Conservation (phyloP, 2,329 filamentous ascomycete genomes). For the Dactylellina haptotyla region DNA sequence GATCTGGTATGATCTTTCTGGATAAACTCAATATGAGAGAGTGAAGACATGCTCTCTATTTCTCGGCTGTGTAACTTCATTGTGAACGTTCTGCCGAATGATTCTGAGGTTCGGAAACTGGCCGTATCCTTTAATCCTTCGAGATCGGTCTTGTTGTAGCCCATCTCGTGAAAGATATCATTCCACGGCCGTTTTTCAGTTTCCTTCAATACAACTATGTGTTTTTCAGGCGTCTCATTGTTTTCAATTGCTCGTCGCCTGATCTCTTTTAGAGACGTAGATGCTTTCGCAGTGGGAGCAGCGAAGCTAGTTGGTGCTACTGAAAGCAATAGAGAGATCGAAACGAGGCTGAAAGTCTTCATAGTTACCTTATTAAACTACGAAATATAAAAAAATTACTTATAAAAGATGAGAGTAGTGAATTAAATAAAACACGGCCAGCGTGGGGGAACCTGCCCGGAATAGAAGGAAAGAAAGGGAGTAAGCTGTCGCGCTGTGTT, state of each 20-base stretch:
- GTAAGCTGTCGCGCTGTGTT: not conserved
- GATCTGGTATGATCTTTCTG: slow-evolving; percentile 24
- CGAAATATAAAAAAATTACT: not conserved
- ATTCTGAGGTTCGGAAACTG: slow-evolving; percentile 8
- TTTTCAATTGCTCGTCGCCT: slow-evolving; percentile 11
- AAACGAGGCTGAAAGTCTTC: slow-evolving; percentile 8
- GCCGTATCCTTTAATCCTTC: slow-evolving; percentile 1
- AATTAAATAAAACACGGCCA: slow-evolving; percentile 16
- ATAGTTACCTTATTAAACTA: not conserved
- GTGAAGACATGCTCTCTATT: slow-evolving; percentile 1
- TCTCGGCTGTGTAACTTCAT: slow-evolving; percentile 33
- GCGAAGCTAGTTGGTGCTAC: not conserved
- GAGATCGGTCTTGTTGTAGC: slow-evolving; percentile 4
- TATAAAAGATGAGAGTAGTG: not conserved
- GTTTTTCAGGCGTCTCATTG: not conserved
- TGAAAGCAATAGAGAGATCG: slow-evolving; percentile 4
- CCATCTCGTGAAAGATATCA: slow-evolving; percentile 15
- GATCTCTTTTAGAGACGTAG: slow-evolving; percentile 1
- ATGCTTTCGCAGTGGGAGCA: not conserved
- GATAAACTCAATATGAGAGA: slow-evolving; percentile 16
- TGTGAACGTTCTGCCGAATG: slow-evolving; percentile 55
- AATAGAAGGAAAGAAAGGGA: not conserved
- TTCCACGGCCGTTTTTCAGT: slow-evolving; percentile 6
- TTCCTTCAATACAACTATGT: slow-evolving; percentile 18
- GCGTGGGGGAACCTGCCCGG: slow-evolving; percentile 20